Evolutionary conservation across 78 protist species (phyloP).

Genomic region (Protostelium mycophagum): DNA sequence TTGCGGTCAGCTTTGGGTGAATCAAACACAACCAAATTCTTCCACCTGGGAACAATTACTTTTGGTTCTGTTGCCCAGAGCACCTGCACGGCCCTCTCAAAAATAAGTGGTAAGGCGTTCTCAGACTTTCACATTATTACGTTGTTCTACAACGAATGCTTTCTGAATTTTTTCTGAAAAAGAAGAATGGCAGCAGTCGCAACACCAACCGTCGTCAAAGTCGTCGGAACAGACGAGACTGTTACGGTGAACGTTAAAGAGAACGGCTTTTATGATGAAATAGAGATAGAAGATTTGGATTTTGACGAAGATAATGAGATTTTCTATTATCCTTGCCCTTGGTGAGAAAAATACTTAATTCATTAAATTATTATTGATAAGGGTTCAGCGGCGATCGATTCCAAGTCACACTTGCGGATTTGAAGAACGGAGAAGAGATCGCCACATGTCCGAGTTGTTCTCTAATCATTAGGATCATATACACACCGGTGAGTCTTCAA

Average conservation of each 20-base stretch:
- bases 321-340: conserved; percentile 61
- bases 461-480: conserved; percentile 33
- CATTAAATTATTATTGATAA: background rate
- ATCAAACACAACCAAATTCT: too few species aligned
- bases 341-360: conserved; percentile 11
- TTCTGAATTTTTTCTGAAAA: background rate
- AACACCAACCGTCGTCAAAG: background rate
- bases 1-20: too few species aligned
- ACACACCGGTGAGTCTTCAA: conserved; percentile 37
- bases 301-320: conserved; percentile 47
- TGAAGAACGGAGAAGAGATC: conserved; percentile 44
- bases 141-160: too few species aligned
- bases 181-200: background rate
- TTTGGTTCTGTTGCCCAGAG: too few species aligned
- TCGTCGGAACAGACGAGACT: background rate
- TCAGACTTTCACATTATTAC: too few species aligned
- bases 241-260: background rate
- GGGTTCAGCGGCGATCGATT: conserved; percentile 48
- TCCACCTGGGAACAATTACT: too few species aligned
- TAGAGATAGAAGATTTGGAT: conserved; percentile 61
- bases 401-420: conserved; percentile 41
- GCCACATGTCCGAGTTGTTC: conserved; percentile 60
- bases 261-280: conserved; percentile 37
- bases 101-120: too few species aligned
- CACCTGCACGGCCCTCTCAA: too few species aligned